phyloP scores from a whole-genome alignment of 2,329 filamentous ascomycete species.

The Colletotrichum sp. region DNA sequence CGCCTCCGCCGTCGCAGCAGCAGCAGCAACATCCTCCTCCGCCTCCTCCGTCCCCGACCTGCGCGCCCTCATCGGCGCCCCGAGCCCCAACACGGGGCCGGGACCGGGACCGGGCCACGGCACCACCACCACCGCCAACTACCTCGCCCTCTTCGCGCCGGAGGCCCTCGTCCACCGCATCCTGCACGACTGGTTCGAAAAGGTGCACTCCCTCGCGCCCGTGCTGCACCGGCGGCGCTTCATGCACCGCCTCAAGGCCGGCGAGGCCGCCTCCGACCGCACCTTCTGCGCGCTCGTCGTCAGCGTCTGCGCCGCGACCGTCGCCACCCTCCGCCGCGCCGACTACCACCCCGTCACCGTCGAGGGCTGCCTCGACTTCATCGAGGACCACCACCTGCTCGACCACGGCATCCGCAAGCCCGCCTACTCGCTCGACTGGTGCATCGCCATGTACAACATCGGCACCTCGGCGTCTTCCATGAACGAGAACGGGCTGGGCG shows the following conservation, averaged over 20 bases:
- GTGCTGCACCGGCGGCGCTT: slow-evolving; percentile 35
- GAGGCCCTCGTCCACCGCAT: slow-evolving; percentile 22
- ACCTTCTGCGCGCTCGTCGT: slow-evolving; percentile 37
- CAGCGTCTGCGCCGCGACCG: slow-evolving; percentile 38
- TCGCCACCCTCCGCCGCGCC: slow-evolving; percentile 32
- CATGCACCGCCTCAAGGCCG: slow-evolving; percentile 28
- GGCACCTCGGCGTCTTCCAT: slow-evolving; percentile 26
- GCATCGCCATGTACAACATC: slow-evolving; percentile 40
- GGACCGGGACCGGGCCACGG: neutral
- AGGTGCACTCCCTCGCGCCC: slow-evolving; percentile 38
- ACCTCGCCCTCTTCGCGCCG: slow-evolving; percentile 14
- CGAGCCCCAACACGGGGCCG: neutral
- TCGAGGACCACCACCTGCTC: slow-evolving; percentile 31
- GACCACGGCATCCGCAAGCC: slow-evolving; percentile 13
- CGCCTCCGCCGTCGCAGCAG: neutral
- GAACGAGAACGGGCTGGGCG: slow-evolving; percentile 14
- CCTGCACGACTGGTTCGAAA: slow-evolving; percentile 39
- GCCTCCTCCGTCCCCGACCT: neutral
- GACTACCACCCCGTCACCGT: slow-evolving; percentile 32
- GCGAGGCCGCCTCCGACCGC: slow-evolving; percentile 28
- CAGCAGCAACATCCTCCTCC: neutral
- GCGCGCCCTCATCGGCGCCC: slow-evolving; percentile 9
- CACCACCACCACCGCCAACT: neutral
- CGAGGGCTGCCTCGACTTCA: slow-evolving; percentile 30
- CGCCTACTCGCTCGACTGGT: slow-evolving; percentile 36